A percentile compares a stretch with the other conserved stretches of the same genome.
These are phyloP conservation scores for Lactarius psammicola DNA, from an alignment of 768 basidiomycete genomes.

Conservation along the genomic window DNA sequence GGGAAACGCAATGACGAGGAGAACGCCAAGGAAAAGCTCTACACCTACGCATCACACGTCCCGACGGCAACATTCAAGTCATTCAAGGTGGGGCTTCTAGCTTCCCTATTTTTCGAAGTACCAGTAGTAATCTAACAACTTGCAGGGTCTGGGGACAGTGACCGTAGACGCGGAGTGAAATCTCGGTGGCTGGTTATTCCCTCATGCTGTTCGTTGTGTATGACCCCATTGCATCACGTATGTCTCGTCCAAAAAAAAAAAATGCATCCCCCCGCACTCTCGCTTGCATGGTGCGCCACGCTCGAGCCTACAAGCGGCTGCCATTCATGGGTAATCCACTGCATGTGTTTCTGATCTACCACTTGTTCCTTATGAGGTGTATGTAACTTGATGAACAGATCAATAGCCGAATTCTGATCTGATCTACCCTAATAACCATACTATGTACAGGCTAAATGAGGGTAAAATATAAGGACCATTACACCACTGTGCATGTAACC, in stretches of 20 bases:
- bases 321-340: background rate
- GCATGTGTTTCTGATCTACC: background rate
- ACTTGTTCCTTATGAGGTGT: background rate
- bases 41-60: slow-evolving; percentile 84
- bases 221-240: slow-evolving; percentile 4
- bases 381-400: background rate
- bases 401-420: background rate
- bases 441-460: slow-evolving; percentile 1
- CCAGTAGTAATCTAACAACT: slow-evolving; percentile 21
- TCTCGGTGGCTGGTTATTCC: slow-evolving; percentile 3
- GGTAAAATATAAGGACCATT: slow-evolving; percentile 3
- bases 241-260: slow-evolving; percentile 3
- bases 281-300: background rate
- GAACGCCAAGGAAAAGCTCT: slow-evolving; percentile 97
- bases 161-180: slow-evolving; percentile 77
- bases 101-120: slow-evolving; percentile 20
- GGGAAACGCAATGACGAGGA: slow-evolving; percentile 99
- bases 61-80: slow-evolving; percentile 76
- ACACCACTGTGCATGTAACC: background rate
- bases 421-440: background rate
- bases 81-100: slow-evolving; percentile 69
- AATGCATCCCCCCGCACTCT: background rate
- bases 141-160: slow-evolving; percentile 80
- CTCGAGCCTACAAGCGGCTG: background rate
- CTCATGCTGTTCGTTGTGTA: slow-evolving; percentile 2